Conservation (phyloP, 225 moss, liverwort and hornwort genomes). For the Pseudoscleropodium purum region DNA sequence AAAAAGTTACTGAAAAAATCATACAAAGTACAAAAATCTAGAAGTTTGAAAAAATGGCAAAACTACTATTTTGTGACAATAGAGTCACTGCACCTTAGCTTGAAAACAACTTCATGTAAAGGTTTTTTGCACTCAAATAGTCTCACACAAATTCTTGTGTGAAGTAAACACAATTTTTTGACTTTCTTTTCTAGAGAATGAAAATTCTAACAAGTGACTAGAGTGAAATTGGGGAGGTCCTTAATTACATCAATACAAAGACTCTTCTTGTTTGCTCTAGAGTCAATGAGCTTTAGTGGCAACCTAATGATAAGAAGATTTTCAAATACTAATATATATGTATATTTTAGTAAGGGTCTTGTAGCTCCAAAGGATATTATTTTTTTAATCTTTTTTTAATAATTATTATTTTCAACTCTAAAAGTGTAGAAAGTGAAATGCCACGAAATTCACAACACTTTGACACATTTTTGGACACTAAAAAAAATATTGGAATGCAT, state of each 20-base stretch:
- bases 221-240: background rate
- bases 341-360: background rate
- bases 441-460: background rate
- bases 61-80: background rate
- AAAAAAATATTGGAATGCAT: background rate
- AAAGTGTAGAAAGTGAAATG: background rate
- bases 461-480: background rate
- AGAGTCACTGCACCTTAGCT: background rate
- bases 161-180: fast-evolving
- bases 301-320: fast-evolving
- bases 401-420: background rate
- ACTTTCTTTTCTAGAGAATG: fast-evolving
- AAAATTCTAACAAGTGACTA: background rate
- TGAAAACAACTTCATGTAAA: background rate
- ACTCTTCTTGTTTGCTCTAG: background rate
- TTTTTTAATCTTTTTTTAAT: background rate
- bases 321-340: background rate
- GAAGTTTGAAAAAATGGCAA: background rate
- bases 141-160: background rate
- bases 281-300: fast-evolving
- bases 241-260: background rate
- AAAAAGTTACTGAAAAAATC: too few species aligned
- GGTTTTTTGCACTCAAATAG: background rate
- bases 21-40: background rate
- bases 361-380: background rate